A percentile compares a stretch with the other conserved stretches of the same genome.
phyloP scores from a whole-genome alignment of 2,329 filamentous ascomycete species.

The Diplodia seriata region DNA sequence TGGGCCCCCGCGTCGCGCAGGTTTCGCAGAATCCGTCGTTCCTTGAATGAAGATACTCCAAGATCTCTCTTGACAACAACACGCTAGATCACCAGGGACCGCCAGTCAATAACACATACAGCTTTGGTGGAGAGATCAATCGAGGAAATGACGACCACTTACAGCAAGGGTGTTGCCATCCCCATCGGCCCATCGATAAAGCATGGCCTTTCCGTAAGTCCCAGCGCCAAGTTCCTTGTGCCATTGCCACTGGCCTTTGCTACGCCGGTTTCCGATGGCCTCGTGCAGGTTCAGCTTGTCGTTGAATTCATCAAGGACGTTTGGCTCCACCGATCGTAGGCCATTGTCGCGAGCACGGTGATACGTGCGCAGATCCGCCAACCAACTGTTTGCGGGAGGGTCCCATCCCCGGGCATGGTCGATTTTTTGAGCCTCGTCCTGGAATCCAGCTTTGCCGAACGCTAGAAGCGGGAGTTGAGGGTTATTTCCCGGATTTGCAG shows the following conservation, averaged over 20 bases:
- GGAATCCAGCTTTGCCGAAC: background rate
- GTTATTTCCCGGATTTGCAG: no score
- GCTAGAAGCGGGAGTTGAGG: no score
- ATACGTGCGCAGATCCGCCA: background rate
- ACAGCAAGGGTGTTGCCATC: background rate
- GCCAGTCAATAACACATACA: background rate
- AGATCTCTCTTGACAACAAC: slow-evolving; percentile 22
- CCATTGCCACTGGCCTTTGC: background rate
- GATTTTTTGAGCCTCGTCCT: background rate
- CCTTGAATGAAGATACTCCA: background rate
- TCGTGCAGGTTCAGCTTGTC: background rate
- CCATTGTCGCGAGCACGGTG: background rate
- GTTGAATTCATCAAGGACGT: no score
- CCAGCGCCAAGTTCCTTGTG: slow-evolving; percentile 2
- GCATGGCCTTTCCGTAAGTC: background rate
- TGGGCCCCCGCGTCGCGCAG: background rate
- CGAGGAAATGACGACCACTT: slow-evolving; percentile 3
- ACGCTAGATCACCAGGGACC: background rate
- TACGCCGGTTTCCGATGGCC: no score
- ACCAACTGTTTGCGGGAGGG: background rate
- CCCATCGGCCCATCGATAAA: background rate
- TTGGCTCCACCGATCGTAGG: background rate
- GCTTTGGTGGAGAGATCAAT: background rate
- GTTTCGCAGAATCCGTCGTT: background rate
- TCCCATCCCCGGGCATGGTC: background rate